Evolutionary conservation across 1,284 basidiomycete genomes (phyloP).

Genomic region (Sphagnurus paluster): DNA sequence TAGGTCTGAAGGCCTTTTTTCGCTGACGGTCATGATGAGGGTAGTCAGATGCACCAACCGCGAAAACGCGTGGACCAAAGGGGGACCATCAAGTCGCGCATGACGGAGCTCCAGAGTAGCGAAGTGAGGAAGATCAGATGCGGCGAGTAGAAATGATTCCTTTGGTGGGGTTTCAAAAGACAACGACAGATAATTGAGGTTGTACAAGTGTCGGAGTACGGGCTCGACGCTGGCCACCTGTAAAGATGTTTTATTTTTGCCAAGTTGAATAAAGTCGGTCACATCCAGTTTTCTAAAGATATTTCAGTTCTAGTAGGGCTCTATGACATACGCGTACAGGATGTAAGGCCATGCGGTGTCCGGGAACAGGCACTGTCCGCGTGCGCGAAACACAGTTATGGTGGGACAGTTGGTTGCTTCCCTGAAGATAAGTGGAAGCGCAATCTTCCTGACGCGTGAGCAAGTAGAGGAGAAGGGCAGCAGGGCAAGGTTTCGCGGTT

Average conservation of each 20-base stretch:
- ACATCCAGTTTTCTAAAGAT: not conserved
- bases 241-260: not conserved
- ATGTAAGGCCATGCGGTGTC: not conserved
- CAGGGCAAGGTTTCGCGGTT: not conserved
- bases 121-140: not conserved
- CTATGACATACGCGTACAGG: not conserved
- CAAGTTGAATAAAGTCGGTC: not conserved
- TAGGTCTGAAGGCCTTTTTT: not conserved
- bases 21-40: not conserved
- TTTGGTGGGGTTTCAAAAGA: not conserved
- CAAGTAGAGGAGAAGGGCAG: not conserved
- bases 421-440: not conserved
- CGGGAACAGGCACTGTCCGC: not conserved
- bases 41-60: not conserved
- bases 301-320: not conserved
- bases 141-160: not conserved
- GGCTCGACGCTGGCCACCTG: not conserved
- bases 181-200: not conserved
- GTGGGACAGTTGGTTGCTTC: not conserved
- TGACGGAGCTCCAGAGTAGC: conserved; percentile 19
- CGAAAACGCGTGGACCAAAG: conserved; percentile 8
- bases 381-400: not conserved
- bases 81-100: conserved; percentile 36
- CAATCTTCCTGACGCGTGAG: not conserved
- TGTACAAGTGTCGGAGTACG: not conserved